Percentiles rank a stretch among this genome's conserved stretches.
Evolutionary conservation across 2,329 filamentous ascomycete genomes (phyloP).

Genomic region (Venturia aucupariae): DNA sequence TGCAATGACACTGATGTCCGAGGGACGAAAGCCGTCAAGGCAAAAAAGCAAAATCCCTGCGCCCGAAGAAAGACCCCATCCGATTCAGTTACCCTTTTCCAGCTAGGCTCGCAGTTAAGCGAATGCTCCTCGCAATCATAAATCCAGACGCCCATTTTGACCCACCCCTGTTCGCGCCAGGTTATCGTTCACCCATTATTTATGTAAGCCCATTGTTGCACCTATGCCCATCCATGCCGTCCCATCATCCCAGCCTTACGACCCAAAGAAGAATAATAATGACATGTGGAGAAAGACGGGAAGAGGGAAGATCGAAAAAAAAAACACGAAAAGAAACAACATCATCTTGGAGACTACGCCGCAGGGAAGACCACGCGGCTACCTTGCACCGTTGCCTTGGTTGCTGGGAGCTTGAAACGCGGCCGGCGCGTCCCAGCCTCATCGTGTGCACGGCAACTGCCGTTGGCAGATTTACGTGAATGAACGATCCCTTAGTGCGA

Average conservation of each 20-base stretch:
- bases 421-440: background rate
- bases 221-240: background rate
- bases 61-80: background rate
- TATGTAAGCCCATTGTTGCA: background rate
- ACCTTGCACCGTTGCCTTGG: background rate
- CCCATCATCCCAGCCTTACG: slow-evolving; percentile 6
- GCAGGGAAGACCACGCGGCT: background rate
- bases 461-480: background rate
- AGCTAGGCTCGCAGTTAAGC: background rate
- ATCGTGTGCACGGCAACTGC: background rate
- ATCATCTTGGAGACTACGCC: background rate
- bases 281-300: background rate
- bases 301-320: background rate
- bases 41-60: slow-evolving; percentile 1
- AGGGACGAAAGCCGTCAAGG: background rate
- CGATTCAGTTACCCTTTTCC: background rate
- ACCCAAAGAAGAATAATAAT: slow-evolving; percentile 1
- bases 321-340: background rate
- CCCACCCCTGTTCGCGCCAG: background rate
- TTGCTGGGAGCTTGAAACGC: background rate
- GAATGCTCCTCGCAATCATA: slow-evolving; percentile 6
- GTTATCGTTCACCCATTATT: background rate
- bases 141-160: slow-evolving; percentile 2
- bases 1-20: background rate
- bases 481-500: background rate